Evolutionary conservation across 2,329 filamentous ascomycete genomes (phyloP), one percentile per base, ranked within the genome.

Genomic region (Periglandula ipomoeae): DNA sequence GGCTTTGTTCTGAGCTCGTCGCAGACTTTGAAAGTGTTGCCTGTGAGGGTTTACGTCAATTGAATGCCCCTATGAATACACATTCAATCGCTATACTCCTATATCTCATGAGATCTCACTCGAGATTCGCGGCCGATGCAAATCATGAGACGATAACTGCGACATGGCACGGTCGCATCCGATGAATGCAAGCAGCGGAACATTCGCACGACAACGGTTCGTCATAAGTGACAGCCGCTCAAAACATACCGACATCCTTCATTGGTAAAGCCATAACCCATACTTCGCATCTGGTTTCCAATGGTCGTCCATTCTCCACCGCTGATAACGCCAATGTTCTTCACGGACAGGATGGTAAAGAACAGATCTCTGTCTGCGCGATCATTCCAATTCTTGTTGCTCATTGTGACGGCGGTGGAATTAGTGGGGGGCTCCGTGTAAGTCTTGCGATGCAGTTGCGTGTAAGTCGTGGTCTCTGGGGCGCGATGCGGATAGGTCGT

Each of bases 261-360:
- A 67, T 82, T 81, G 17, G 78, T 81, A 61, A 82, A 81, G 63
- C 76, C 76, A 57, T 82, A 81, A 48, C 78, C 78, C 50, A 80
- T 58, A 32, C 65, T 63, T 52, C 78, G 71, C 78, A 82, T 81
- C 53, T 78, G 70, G 61, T 77, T 78, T 53, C 78, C 78, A 56
- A 82, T 81, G 35, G 72, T 78, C 24, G 70, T 75, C 78, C 78
- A 82, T 77, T 82, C 78, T 15, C 69, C 65, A 50, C 76, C 78
- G 62, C 76, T 81, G 62, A 82, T 81, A 59, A 81, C 71, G 53
- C 78, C 78, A 56, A 82, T 79, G 60, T 80, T 78, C 65, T 82
- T 82, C 44, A 80, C 74, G 3, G 74, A 78, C 35, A 81, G 64
- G 51, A 82, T 81, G 47, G 77, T 79, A 58, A 81, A 81, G 67